Base-by-base conservation (phyloP, 495 filamentous ascomycete genomes). In the Filosporella fistucella region DNA sequence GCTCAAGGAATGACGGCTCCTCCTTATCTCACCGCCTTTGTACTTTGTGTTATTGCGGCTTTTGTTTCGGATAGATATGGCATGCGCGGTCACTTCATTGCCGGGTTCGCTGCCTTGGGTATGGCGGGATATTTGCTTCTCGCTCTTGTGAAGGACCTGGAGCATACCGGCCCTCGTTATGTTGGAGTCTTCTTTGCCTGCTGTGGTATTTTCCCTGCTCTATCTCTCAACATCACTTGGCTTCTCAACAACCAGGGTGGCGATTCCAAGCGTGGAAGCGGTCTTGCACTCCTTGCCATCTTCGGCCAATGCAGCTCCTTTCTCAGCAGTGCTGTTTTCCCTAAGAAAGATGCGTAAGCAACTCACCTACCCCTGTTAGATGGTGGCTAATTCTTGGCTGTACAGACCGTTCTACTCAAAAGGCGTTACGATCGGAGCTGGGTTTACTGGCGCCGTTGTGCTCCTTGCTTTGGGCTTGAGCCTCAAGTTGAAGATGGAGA, bases 1-100 rank as follows among this genome's bases (percentile, higher is more conserved):
- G 76, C 86, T 7, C 88, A 94, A 61, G 85, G 80, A 1, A 78
- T 94, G 29, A 79, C 81, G 10, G 85, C 85, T 6, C 88, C 89
- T 1, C 86, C 87, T 0, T 91, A 84, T 63, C 76, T 94, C 40
- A 63, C 78, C 18, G 77, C 85, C 9, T 91, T 93, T 57, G 49
- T 84, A 9, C 54, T 77, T 23, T 84, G 85, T 14, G 72, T 91
- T 44, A 54, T 68, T 13, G 80, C 82, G 0, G 82, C 86, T 0
- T 82, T 70, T 64, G 42, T 83, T 22, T 84, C 83, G 5, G 89
- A 93, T 66, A 69, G 70, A 4, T 59, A 69, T 13, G 75, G 81
- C 43, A 70, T 81, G 44, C 80, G 88, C 46, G 78, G 82, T 23
- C 57, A 75, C 13, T 77, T 80, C 43, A 74, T 91, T 47, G 81